Conservation (phyloP, 352 stramenopile species). For the Phytophthora constricta region DNA sequence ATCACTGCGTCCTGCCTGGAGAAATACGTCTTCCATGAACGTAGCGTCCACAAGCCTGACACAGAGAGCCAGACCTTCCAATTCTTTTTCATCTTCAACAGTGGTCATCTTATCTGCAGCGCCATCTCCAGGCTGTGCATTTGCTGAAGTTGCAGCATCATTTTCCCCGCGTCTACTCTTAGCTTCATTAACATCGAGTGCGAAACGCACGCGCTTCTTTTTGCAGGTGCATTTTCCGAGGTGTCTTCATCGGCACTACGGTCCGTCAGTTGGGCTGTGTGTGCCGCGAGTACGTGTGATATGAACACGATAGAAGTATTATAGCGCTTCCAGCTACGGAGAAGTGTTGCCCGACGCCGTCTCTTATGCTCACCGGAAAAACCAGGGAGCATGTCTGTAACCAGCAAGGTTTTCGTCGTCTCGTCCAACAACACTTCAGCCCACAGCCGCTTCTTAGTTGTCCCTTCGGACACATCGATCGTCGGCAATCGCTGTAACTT, state of each 20-base stretch:
- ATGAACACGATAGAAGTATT: slow-evolving; percentile 75
- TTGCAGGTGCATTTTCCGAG: slow-evolving; percentile 23
- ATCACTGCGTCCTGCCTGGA: slow-evolving; percentile 53
- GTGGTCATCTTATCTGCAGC: background rate
- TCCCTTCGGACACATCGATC: slow-evolving; percentile 76
- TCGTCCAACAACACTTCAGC: slow-evolving; percentile 81
- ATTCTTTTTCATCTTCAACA: slow-evolving; percentile 28
- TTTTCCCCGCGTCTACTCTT: slow-evolving; percentile 16
- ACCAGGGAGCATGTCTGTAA: slow-evolving; percentile 83
- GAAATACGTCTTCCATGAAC: slow-evolving; percentile 59
- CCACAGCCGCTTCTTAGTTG: slow-evolving; percentile 71
- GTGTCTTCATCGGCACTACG: slow-evolving; percentile 18
- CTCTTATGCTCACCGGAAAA: slow-evolving; percentile 75
- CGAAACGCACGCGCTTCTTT: slow-evolving; percentile 78
- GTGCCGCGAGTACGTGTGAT: slow-evolving; percentile 52
- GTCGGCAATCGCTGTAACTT: slow-evolving; percentile 82
- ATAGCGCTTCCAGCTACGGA: slow-evolving; percentile 84
- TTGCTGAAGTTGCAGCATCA: background rate
- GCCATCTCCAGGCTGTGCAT: background rate
- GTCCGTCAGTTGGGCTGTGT: slow-evolving; percentile 22
- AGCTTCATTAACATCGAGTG: slow-evolving; percentile 31
- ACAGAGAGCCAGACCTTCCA: slow-evolving; percentile 44
- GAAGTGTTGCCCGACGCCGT: slow-evolving; percentile 64
- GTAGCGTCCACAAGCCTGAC: slow-evolving; percentile 59
- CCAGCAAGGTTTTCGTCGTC: slow-evolving; percentile 79